Evolutionary conservation across 2,329 filamentous ascomycete genomes (phyloP).

Genomic region (Xylariaceae sp.): DNA sequence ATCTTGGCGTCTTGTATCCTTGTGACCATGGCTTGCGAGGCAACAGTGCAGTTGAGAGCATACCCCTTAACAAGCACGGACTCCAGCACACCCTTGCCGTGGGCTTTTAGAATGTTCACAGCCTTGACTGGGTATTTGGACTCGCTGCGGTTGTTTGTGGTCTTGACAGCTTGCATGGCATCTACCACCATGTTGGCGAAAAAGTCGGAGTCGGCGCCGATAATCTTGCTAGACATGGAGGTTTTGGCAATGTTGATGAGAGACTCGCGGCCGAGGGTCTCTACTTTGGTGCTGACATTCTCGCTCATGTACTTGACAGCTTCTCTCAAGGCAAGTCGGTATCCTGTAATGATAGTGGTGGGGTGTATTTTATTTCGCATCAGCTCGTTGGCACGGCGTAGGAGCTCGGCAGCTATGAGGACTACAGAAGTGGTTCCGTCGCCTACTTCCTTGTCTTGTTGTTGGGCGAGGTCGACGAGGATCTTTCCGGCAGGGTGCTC

Average conservation of each 20-base stretch:
- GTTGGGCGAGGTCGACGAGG: constrained; percentile 91
- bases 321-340: constrained; percentile 90
- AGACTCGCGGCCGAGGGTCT: constrained; percentile 83
- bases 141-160: constrained; percentile 84
- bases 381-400: constrained; percentile 91
- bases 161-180: constrained; percentile 91
- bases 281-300: constrained; percentile 94
- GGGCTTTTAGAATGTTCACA: constrained; percentile 97
- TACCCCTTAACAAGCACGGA: constrained; percentile 93
- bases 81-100: constrained; percentile 87
- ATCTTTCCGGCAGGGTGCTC: constrained; percentile 99
- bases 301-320: constrained; percentile 99
- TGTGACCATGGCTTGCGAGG: constrained; percentile 96
- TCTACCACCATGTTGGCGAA: constrained; percentile 97
- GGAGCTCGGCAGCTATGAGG: constrained; percentile 90
- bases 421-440: constrained; percentile 98
- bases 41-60: constrained; percentile 96
- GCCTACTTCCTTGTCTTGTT: constrained; percentile 98
- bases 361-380: constrained; percentile 99
- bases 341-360: constrained; percentile 98
- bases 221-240: constrained; percentile 99
- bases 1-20: constrained; percentile 92
- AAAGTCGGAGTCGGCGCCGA: constrained; percentile 92
- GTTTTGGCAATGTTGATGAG: constrained; percentile 95
- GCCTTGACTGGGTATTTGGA: constrained; percentile 98